A percentile compares a stretch with the other conserved stretches of the same genome.
These are phyloP conservation scores for Boletus sp. DNA, from an alignment of 768 basidiomycete genomes.

Conservation along the genomic window DNA sequence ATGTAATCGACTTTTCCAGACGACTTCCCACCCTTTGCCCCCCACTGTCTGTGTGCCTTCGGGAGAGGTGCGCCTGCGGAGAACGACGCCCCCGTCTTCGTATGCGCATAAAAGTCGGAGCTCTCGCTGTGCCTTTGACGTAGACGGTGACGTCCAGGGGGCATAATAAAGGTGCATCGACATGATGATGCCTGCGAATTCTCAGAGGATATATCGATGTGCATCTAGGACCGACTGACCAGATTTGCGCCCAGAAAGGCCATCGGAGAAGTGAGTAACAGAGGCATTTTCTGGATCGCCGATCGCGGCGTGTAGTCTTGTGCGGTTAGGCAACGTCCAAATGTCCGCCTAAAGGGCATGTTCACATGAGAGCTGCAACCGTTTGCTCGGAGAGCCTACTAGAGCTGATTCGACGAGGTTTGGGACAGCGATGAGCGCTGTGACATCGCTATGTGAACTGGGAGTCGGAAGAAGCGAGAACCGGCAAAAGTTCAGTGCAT, in stretches of 20 bases:
- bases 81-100: conserved; percentile 83
- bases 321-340: conserved; percentile 69
- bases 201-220: not conserved
- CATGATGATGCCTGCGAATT: conserved; percentile 77
- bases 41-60: conserved; percentile 49
- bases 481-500: conserved; percentile 91
- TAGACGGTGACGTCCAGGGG: conserved; percentile 31
- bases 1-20: conserved; percentile 70
- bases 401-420: conserved; percentile 87
- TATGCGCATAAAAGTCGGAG: conserved; percentile 73
- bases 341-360: conserved; percentile 67
- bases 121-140: conserved; percentile 32
- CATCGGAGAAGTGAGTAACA: conserved; percentile 33
- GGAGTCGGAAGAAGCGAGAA: conserved; percentile 61
- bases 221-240: conserved; percentile 39
- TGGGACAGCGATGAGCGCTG: conserved; percentile 73
- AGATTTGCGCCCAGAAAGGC: conserved; percentile 53
- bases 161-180: conserved; percentile 64
- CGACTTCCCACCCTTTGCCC: conserved; percentile 67
- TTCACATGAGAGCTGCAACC: not conserved
- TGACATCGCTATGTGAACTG: conserved; percentile 11
- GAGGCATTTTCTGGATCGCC: conserved; percentile 51
- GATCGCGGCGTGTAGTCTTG: conserved; percentile 81
- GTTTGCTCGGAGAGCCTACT: conserved; percentile 39
- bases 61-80: conserved; percentile 50